Percentiles rank a stretch among this genome's conserved stretches.
These are phyloP conservation scores for Avena atlantica DNA, from an alignment of 176 grass and related monocot species.

Conservation along the genomic window DNA sequence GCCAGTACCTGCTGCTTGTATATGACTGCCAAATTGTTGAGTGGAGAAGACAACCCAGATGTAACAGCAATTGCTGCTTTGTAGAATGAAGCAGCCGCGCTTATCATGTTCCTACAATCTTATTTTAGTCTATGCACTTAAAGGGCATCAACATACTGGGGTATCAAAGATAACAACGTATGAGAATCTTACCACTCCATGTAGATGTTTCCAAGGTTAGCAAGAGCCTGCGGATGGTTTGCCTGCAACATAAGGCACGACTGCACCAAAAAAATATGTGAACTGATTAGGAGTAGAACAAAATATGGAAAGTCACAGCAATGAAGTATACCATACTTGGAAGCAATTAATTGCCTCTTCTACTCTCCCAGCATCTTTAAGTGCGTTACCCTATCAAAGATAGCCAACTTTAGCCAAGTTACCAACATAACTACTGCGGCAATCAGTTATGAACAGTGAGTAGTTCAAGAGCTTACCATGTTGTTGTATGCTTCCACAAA, in stretches of 20 bases:
- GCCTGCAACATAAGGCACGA: conserved; percentile 69
- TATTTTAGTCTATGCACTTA: not conserved
- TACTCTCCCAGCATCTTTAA: conserved; percentile 77
- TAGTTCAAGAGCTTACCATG: conserved; percentile 50
- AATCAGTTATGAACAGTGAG: not conserved
- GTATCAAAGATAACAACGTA: conserved; percentile 11
- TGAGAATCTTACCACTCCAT: conserved; percentile 67
- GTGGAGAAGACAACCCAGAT: conserved; percentile 71
- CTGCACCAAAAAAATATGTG: conserved; percentile 40
- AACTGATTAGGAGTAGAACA: conserved; percentile 2
- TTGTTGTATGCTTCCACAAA: conserved; percentile 79
- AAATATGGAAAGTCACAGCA: conserved; percentile 8
- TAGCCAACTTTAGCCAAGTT: not conserved
- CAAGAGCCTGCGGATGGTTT: conserved; percentile 78
- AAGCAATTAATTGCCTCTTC: conserved; percentile 76
- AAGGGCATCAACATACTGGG: not conserved
- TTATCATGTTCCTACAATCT: conserved; percentile 63
- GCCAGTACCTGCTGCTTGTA: conserved; percentile 75
- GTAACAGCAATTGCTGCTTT: conserved; percentile 74
- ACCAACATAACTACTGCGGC: conserved; percentile 8
- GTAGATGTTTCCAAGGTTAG: conserved; percentile 77
- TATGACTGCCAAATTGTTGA: conserved; percentile 74
- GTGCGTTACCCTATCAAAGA: conserved; percentile 67
- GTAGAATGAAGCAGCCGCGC: conserved; percentile 63
- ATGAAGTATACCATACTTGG: conserved; percentile 45